Evolutionary conservation across 164 flowering plant genomes (phyloP), one percentile per base, ranked within the genome.

Genomic region (Warburgia ugandensis): DNA sequence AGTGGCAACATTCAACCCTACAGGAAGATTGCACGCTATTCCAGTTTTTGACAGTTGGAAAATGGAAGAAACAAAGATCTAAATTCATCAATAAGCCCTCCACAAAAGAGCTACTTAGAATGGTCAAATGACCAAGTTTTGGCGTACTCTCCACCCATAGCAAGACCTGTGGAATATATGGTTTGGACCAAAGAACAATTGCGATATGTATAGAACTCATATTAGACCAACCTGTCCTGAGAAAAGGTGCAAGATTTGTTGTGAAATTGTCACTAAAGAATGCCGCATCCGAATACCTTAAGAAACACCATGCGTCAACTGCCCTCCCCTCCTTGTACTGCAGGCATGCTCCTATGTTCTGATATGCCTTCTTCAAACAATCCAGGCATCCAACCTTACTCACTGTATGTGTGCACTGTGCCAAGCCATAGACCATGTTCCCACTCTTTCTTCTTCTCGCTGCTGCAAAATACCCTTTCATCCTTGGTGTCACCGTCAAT

Each of bases 291-390:
- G 91, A 83, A 45, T 78, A 83, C 55, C 91, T 63, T 22, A 83
- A 1, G 31, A 80, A 83, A 36, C 91, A 83, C 3, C 77, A 84
- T 0, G 76, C 76, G 62, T 78, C 76, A 22, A 73, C 23, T 11
- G 82, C 79, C 54, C 79, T 55, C 2, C 10, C 75, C 84, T 13
- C 61, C 57, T 1, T 67, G 19, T 38, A 55, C 52, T 6, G n/a
- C n/a, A n/a, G 80, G 80, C 22, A 58, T 55, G 49, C 86, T 20
- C 52, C 25, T 13, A 75, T 60, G 43, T 71, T 78, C 2, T 1
- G 22, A 5, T 52, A 48, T 2, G 77, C 91, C 14, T 57, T 66
- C 0, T 20, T 54, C 65, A 83, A 65, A 68, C 91, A 83, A 16
- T 58, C 65, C 30, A 13, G 52, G 41, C 91, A 83, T 3, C 74